phyloP scores from a whole-genome alignment of 805 yeast species.

The Ogataea polymorpha region DNA sequence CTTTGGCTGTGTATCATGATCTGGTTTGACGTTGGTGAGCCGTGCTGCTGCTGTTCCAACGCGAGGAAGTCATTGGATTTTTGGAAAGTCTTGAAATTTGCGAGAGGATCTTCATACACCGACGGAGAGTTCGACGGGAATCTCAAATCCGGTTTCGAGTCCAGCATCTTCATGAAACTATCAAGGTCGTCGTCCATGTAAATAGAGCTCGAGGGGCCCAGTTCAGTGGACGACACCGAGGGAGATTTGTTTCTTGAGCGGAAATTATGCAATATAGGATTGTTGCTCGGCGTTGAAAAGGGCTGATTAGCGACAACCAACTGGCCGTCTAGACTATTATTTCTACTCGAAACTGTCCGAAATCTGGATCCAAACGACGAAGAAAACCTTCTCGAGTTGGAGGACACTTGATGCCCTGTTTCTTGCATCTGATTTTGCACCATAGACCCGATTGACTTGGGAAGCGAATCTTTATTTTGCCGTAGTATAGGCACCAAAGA shows the following conservation, averaged over 20 bases:
- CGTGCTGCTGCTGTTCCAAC: constrained; percentile 12
- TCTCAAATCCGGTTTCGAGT: constrained; percentile 36
- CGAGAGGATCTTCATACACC: constrained; percentile 27
- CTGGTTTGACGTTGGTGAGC: constrained; percentile 9
- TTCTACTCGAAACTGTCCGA: constrained; percentile 25
- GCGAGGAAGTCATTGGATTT: constrained; percentile 27
- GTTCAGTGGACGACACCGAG: constrained; percentile 25
- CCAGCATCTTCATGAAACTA: constrained; percentile 34
- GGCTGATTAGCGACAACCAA: constrained; percentile 8
- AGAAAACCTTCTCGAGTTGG: constrained; percentile 55
- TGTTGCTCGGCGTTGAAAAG: constrained; percentile 16
- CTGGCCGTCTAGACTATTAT: constrained; percentile 31
- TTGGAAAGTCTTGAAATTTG: constrained; percentile 28
- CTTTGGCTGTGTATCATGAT: constrained; percentile 4
- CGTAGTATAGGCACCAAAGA: constrained; percentile 51
- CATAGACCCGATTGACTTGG: constrained; percentile 42
- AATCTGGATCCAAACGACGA: constrained; percentile 69
- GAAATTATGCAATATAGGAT: constrained; percentile 27
- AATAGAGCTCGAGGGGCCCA: constrained; percentile 27
- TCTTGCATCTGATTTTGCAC: constrained; percentile 10
- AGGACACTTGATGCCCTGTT: constrained; percentile 16
- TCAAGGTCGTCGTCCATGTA: constrained; percentile 34
- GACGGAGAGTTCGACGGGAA: constrained; percentile 29
- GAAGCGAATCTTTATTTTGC: constrained; percentile 35
- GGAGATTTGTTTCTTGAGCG: constrained; percentile 22